A percentile compares a stretch with the other conserved stretches of the same genome.
Conservation (phyloP, 108 stramenopile genomes). For the Mediolabrus comicus region DNA sequence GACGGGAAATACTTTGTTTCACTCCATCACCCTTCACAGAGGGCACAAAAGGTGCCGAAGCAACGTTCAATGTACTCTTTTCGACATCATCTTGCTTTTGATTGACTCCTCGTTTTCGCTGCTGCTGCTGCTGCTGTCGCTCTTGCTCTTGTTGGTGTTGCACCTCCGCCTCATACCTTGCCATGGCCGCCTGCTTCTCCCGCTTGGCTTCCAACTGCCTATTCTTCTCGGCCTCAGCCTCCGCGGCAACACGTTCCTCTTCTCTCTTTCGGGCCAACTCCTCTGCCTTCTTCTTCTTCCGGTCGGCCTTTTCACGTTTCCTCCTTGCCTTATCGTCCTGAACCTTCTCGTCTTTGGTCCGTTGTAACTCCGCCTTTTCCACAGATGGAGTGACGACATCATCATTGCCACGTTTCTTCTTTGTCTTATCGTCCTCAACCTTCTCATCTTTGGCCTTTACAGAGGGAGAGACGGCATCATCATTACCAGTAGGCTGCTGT, state of each 20-base stretch:
- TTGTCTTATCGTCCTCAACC: not conserved
- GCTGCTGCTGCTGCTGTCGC: conserved; percentile 6
- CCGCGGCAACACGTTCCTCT: conserved; percentile 1
- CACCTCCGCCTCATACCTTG: not conserved
- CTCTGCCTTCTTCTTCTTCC: not conserved
- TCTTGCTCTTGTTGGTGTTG: not conserved
- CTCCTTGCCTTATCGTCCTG: not conserved
- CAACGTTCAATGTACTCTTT: not conserved
- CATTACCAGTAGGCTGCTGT: no score
- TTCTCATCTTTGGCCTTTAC: not conserved
- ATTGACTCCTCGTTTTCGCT: not conserved
- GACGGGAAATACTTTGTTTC: not conserved
- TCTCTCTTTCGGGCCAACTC: conserved; percentile 7
- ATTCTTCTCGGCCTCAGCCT: not conserved
- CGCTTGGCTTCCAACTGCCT: not conserved
- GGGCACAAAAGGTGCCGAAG: not conserved
- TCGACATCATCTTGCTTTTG: not conserved
- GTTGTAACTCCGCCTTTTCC: not conserved
- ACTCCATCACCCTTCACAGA: not conserved
- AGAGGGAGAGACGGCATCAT: not conserved
- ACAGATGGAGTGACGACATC: not conserved
- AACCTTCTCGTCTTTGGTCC: not conserved
- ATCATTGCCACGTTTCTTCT: not conserved
- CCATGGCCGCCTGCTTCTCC: not conserved
- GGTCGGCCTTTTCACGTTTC: not conserved